Conservation (phyloP, 1,139 yeast species). For the Kodamaea plutei region DNA sequence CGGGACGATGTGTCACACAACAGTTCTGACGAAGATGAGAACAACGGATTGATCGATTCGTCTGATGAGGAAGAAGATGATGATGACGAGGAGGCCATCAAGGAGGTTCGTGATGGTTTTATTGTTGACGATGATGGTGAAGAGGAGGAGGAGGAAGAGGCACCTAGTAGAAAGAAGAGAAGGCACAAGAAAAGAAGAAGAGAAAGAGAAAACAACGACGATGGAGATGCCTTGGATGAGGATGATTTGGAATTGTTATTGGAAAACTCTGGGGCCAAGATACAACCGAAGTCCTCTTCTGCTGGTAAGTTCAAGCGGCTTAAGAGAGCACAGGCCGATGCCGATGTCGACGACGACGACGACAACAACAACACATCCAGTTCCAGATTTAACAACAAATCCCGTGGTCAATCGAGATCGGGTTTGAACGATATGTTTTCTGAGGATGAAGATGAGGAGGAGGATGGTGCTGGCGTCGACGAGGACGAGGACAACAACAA, state of each 20-base stretch:
- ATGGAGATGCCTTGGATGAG: slow-evolving; percentile 78
- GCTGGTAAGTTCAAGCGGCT: slow-evolving; percentile 74
- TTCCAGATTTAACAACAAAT: too few species aligned
- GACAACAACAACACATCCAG: slow-evolving; percentile 17
- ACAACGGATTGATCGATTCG: slow-evolving; percentile 55
- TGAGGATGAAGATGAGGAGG: slow-evolving; percentile 66
- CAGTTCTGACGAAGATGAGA: slow-evolving; percentile 36
- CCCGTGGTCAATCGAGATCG: slow-evolving; percentile 13
- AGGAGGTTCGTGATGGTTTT: slow-evolving; percentile 82
- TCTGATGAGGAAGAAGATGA: slow-evolving; percentile 76
- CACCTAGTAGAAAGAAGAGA: slow-evolving; percentile 26
- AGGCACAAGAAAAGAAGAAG: slow-evolving; percentile 27
- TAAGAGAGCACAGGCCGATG: slow-evolving; percentile 58
- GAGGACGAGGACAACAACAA: slow-evolving; percentile 27
- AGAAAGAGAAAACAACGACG: slow-evolving; percentile 31
- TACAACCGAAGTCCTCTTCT: slow-evolving; percentile 25
- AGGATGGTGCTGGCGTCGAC: slow-evolving; percentile 35
- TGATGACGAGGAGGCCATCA: slow-evolving; percentile 71
- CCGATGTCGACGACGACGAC: slow-evolving; percentile 20
- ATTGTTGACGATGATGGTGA: slow-evolving; percentile 90
- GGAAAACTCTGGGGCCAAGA: slow-evolving; percentile 80
- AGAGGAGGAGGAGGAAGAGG: slow-evolving; percentile 39
- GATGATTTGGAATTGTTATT: slow-evolving; percentile 89
- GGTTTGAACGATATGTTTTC: slow-evolving; percentile 79
- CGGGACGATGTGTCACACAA: slow-evolving; percentile 28